Evolutionary conservation across 768 basidiomycete genomes (phyloP), one percentile per base, ranked within the genome.

Genomic region (Lepiota venenata): DNA sequence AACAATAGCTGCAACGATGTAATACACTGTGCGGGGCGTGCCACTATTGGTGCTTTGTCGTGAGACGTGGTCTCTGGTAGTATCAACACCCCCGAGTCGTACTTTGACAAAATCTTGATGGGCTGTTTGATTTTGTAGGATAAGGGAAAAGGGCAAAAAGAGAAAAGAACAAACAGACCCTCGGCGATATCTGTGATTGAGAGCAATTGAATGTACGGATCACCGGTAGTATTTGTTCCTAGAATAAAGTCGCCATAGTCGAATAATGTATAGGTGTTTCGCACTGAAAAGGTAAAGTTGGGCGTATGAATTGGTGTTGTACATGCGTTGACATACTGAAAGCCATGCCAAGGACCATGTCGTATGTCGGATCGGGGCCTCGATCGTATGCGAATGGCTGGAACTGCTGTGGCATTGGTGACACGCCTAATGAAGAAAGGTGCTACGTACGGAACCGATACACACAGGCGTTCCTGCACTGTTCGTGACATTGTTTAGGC

Each of bases 281-380:
- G 81, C 51, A 88, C 86, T 87, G 60, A 20, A 37, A 20, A 32
- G 37, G 47, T 36, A 22, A 40, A 36, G 8, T 27, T 58, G 22
- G 15, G 27, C 35, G 9, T 37, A 46, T 21, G 15, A 38, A 51
- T 14, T 22, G 10, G 36, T 12, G 29, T 32, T 37, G 18, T 22
- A 47, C 36, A 39, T 43, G 40, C 60, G 59, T 49, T 21, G 6
- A 74, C 83, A 61, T 59, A 85, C 85, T 66, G 70, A 88, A 88
- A 8, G 80, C 76, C 84, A 88, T 88, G 52, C 88, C 88, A 42
- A 89, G 72, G 42, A 89, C 78, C 64, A 85, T 77, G 61, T 88
- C 87, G 57, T 75, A 88, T 25, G 66, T 73, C 25, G 77, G 71
- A 49, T 60, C 61, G 6, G 56, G 21, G 38, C 74, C 74, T 39